A percentile compares a stretch with the other conserved stretches of the same genome.
Conservation (phyloP, 306 rosid genomes). For the Prunus mira region DNA sequence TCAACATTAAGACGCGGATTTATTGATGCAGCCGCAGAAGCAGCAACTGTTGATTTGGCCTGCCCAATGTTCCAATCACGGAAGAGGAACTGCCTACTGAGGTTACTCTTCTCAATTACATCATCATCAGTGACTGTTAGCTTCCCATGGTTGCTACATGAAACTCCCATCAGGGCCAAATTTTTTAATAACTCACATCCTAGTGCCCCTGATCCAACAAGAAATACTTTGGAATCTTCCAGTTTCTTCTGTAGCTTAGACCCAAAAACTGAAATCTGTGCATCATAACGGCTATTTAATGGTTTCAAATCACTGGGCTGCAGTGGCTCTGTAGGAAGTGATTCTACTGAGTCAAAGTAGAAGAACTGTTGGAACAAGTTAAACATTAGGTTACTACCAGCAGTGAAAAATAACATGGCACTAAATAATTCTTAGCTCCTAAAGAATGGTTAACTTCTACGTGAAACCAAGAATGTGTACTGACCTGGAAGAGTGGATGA, state of each 20-base stretch:
- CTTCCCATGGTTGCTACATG: slow-evolving; percentile 76
- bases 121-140: slow-evolving; percentile 92
- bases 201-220: slow-evolving; percentile 96
- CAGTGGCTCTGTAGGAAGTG: slow-evolving; percentile 82
- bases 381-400: slow-evolving; percentile 26
- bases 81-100: slow-evolving; percentile 95
- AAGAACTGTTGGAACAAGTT: slow-evolving; percentile 59
- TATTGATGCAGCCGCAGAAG: slow-evolving; percentile 69
- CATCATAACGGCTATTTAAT: slow-evolving; percentile 83
- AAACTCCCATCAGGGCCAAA: slow-evolving; percentile 94
- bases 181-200: slow-evolving; percentile 94
- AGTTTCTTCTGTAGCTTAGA: slow-evolving; percentile 81
- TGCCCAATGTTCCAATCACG: slow-evolving; percentile 99
- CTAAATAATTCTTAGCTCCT: not conserved
- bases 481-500: slow-evolving; percentile 90
- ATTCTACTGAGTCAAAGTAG: slow-evolving; percentile 93
- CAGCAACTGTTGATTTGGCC: slow-evolving; percentile 94
- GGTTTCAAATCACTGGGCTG: slow-evolving; percentile 77
- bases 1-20: slow-evolving; percentile 57
- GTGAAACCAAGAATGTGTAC: not conserved
- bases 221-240: slow-evolving; percentile 74
- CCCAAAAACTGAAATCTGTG: slow-evolving; percentile 98
- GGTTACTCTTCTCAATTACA: slow-evolving; percentile 96
- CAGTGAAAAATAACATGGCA: not conserved
- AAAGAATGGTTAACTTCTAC: not conserved